Evolutionary conservation across 495 filamentous ascomycete genomes (phyloP).

Genomic region (Durotheca rogersii): DNA sequence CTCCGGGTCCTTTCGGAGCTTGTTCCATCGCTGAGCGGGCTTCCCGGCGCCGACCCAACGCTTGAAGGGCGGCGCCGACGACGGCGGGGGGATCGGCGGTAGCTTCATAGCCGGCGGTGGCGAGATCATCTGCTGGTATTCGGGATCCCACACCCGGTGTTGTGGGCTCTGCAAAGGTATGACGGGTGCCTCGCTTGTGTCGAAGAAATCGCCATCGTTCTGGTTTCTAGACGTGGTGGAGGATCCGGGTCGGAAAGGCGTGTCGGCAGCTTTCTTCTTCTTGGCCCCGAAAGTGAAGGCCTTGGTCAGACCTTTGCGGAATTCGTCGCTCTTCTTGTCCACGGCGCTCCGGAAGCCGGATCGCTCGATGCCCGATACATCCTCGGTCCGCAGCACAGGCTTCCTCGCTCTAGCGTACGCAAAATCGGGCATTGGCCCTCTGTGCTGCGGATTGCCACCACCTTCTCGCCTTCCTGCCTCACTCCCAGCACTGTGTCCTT

Average conservation of each 20-base stretch:
- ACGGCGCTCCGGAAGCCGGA: slow-evolving; percentile 50
- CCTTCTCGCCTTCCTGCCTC: slow-evolving; percentile 36
- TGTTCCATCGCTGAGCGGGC: slow-evolving; percentile 54
- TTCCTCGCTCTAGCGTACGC: slow-evolving; percentile 47
- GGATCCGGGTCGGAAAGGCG: slow-evolving; percentile 37
- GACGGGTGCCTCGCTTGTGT: slow-evolving; percentile 28
- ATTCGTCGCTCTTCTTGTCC: slow-evolving; percentile 55
- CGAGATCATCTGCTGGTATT: slow-evolving; percentile 31
- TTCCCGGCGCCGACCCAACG: slow-evolving; percentile 52
- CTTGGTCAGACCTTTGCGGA: slow-evolving; percentile 52
- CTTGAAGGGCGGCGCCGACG: slow-evolving; percentile 44
- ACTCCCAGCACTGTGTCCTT: slow-evolving; percentile 44
- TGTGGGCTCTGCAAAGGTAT: slow-evolving; percentile 11
- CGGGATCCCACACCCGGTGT: slow-evolving; percentile 33
- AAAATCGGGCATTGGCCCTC: slow-evolving; percentile 43
- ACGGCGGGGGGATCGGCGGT: slow-evolving; percentile 35
- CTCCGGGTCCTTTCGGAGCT: slow-evolving; percentile 59
- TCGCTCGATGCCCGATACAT: slow-evolving; percentile 53
- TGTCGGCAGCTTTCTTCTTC: slow-evolving; percentile 41
- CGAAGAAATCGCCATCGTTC: slow-evolving; percentile 30
- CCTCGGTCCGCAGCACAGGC: slow-evolving; percentile 47
- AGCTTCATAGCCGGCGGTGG: slow-evolving; percentile 41
- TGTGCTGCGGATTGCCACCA: slow-evolving; percentile 13
- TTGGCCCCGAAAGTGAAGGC: slow-evolving; percentile 48
- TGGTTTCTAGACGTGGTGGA: slow-evolving; percentile 40